These are phyloP conservation scores for Termitomyces sp. DNA, from an alignment of 768 basidiomycete genomes.

Conservation along the genomic window DNA sequence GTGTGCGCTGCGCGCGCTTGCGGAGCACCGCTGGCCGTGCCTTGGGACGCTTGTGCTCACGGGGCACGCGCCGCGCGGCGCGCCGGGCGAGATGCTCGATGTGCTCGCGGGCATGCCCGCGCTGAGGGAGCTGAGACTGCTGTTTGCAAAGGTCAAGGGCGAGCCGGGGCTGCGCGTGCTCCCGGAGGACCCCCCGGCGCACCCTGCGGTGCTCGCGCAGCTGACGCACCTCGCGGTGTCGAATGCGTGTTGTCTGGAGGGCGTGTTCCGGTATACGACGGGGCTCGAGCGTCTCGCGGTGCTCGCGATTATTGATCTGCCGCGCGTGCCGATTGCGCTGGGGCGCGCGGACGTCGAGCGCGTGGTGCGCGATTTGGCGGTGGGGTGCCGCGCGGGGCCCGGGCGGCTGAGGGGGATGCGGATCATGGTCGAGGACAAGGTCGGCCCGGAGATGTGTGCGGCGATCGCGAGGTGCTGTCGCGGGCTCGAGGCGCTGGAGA, in stretches of 20 bases:
- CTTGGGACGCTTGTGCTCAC: slow-evolving; percentile 34
- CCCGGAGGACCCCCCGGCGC: slow-evolving; percentile 8
- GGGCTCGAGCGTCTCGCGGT: slow-evolving; percentile 28
- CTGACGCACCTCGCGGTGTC: slow-evolving; percentile 31
- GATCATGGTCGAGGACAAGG: slow-evolving; percentile 35
- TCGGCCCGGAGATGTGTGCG: slow-evolving; percentile 26
- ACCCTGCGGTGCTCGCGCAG: slow-evolving; percentile 21
- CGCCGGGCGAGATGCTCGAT: slow-evolving; percentile 21
- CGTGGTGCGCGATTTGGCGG: slow-evolving; percentile 26
- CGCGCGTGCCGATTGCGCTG: slow-evolving; percentile 30
- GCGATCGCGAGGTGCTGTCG: slow-evolving; percentile 29
- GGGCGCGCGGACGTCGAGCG: slow-evolving; percentile 24
- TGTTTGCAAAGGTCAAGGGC: slow-evolving; percentile 25
- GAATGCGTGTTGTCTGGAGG: slow-evolving; percentile 28
- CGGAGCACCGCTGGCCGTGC: slow-evolving; percentile 27
- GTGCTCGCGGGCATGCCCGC: slow-evolving; percentile 29
- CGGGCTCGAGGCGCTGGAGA: slow-evolving; percentile 30
- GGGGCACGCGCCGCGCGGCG: slow-evolving; percentile 30
- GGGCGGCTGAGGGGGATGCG: slow-evolving; percentile 24
- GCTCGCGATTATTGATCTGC: slow-evolving; percentile 31
- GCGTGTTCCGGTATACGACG: slow-evolving; percentile 24
- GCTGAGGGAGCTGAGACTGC: slow-evolving; percentile 26
- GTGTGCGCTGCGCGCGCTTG: slow-evolving; percentile 25
- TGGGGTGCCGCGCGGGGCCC: slow-evolving; percentile 6
- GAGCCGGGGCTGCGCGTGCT: slow-evolving; percentile 23